Percentiles rank a stretch among this genome's conserved stretches.
Conservation (phyloP, 225 moss, liverwort and hornwort species). For the Anthoceros angustus region DNA sequence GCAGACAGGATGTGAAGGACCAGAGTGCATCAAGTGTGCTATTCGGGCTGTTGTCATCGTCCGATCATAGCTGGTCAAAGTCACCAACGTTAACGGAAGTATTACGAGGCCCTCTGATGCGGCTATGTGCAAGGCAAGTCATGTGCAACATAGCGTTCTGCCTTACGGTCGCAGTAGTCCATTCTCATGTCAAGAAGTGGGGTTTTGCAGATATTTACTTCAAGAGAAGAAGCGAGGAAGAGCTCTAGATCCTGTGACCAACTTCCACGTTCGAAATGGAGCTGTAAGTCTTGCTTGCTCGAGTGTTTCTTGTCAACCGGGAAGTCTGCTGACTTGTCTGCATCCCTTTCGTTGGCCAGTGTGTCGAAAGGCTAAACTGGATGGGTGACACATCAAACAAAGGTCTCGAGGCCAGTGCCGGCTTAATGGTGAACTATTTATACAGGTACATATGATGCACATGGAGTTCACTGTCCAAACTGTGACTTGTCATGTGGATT, state of each 20-base stretch:
- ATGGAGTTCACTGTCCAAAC: background rate
- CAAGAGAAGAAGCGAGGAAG: slow-evolving; percentile 84
- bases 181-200: background rate
- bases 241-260: slow-evolving; percentile 78
- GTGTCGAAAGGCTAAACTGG: slow-evolving; percentile 88
- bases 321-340: background rate
- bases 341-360: slow-evolving; percentile 19
- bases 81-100: slow-evolving; percentile 39
- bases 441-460: slow-evolving; percentile 45
- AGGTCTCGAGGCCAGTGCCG: slow-evolving; percentile 64
- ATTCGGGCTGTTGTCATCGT: slow-evolving; percentile 39
- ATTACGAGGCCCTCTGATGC: slow-evolving; percentile 49
- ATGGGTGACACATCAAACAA: slow-evolving; percentile 77
- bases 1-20: slow-evolving; percentile 26
- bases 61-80: slow-evolving; percentile 49
- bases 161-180: background rate
- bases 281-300: slow-evolving; percentile 34
- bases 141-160: background rate
- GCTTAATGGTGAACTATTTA: slow-evolving; percentile 84
- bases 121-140: slow-evolving; percentile 65
- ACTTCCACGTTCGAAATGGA: slow-evolving; percentile 96
- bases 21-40: slow-evolving; percentile 32
- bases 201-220: slow-evolving; percentile 43
- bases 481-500: background rate
- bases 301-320: background rate